phyloP scores from a whole-genome alignment of 2,329 filamentous ascomycete species.

The Calonectria hawksworthii region DNA sequence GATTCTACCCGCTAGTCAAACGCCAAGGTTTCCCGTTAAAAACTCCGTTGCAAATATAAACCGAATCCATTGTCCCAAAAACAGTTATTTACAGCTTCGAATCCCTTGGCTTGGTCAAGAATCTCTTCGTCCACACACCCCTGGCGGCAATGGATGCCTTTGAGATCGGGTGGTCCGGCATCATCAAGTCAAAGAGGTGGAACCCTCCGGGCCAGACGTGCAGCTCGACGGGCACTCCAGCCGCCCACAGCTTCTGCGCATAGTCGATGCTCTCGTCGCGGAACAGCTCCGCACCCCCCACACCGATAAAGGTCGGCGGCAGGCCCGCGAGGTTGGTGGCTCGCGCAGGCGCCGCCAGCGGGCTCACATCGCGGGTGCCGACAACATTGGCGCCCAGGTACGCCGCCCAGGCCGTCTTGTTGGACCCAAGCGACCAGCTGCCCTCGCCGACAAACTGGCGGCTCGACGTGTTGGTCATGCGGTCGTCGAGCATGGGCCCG shows the following conservation, averaged over 20 bases:
- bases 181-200: slow-evolving; percentile 54
- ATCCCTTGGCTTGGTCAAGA: slow-evolving; percentile 22
- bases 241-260: slow-evolving; percentile 55
- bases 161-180: slow-evolving; percentile 31
- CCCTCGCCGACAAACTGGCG: slow-evolving; percentile 50
- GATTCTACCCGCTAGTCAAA: neutral
- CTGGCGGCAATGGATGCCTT: slow-evolving; percentile 29
- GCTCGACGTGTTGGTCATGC: slow-evolving; percentile 50
- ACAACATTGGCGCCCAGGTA: slow-evolving; percentile 52
- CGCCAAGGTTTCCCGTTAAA: neutral
- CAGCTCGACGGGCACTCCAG: slow-evolving; percentile 57
- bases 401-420: slow-evolving; percentile 57
- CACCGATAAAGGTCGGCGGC: slow-evolving; percentile 59
- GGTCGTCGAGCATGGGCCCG: slow-evolving; percentile 63
- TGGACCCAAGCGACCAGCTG: slow-evolving; percentile 54
- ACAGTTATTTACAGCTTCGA: slow-evolving; percentile 17
- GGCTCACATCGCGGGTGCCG: slow-evolving; percentile 51
- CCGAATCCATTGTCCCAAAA: neutral
- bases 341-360: slow-evolving; percentile 54
- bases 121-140: slow-evolving; percentile 32
- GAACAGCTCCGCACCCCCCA: slow-evolving; percentile 60
- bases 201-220: slow-evolving; percentile 59
- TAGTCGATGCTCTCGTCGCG: slow-evolving; percentile 57
- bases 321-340: slow-evolving; percentile 53
- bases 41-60: neutral